A percentile compares a stretch with the other conserved stretches of the same genome.
These are phyloP conservation scores for Dactylonectria macrodidyma DNA, from an alignment of 2,329 filamentous ascomycete genomes.

Conservation along the genomic window DNA sequence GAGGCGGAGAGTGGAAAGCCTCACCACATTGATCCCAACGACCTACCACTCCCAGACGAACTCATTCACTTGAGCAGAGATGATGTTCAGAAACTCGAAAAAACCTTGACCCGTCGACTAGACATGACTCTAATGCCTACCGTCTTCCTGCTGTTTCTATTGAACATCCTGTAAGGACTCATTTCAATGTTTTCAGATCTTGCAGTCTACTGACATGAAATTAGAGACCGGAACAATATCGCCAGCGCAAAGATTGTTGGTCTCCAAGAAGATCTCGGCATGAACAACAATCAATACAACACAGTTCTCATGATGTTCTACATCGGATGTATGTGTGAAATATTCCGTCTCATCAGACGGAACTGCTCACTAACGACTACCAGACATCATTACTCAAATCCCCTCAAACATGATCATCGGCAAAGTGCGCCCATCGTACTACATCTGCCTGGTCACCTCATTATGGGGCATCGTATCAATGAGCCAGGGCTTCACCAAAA, in stretches of 20 bases:
- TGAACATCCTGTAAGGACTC: conserved; percentile 23
- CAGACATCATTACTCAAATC: conserved; percentile 28
- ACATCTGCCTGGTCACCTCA: conserved; percentile 25
- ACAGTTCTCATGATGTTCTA: conserved; percentile 27
- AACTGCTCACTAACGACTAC: background rate
- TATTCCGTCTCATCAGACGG: background rate
- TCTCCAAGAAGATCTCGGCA: conserved; percentile 22
- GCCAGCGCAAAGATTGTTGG: conserved; percentile 23
- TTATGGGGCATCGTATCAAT: conserved; percentile 22
- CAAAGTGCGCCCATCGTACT: conserved; percentile 27
- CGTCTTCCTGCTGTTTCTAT: conserved; percentile 15
- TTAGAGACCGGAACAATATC: conserved; percentile 25
- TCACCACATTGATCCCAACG: conserved; percentile 20
- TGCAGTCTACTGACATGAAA: background rate
- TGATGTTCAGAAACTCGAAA: conserved; percentile 17
- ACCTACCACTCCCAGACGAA: conserved; percentile 22
- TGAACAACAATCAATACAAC: conserved; percentile 26
- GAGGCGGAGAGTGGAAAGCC: conserved; percentile 20
- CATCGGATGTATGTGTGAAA: conserved; percentile 16
- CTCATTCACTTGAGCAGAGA: conserved; percentile 12
- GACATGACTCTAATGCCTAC: conserved; percentile 27
- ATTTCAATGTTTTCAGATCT: no score
- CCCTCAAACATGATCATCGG: conserved; percentile 29
- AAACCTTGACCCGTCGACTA: conserved; percentile 11
- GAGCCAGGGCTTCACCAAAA: conserved; percentile 26